A percentile compares a stretch with the other conserved stretches of the same genome.
Evolutionary conservation across 129 eudicot genomes (phyloP).

Genomic region (Saposhnikovia divaricata): DNA sequence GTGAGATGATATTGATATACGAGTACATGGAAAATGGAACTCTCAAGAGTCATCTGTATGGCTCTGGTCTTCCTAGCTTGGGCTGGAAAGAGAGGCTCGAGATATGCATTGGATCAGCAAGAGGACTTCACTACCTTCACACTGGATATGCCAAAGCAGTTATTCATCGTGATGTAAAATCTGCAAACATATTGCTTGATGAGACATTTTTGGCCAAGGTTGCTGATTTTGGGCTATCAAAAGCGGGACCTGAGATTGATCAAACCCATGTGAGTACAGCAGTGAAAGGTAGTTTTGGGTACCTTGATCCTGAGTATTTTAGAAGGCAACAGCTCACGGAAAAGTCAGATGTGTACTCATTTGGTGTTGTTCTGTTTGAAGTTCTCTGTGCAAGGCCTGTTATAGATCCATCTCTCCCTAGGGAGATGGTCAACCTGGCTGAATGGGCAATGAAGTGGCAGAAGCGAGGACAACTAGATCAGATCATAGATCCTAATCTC

Average conservation of each 20-base stretch:
- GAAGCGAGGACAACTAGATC: slow-evolving; percentile 77
- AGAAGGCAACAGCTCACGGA: slow-evolving; percentile 87
- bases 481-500: slow-evolving; percentile 54
- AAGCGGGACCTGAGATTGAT: slow-evolving; percentile 80
- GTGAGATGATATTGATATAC: slow-evolving; percentile 82
- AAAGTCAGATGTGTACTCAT: slow-evolving; percentile 88
- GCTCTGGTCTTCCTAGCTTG: slow-evolving; percentile 62
- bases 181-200: slow-evolving; percentile 84
- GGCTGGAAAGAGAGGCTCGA: slow-evolving; percentile 91
- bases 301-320: slow-evolving; percentile 87
- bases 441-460: slow-evolving; percentile 98
- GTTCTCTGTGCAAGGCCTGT: slow-evolving; percentile 95
- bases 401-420: slow-evolving; percentile 74
- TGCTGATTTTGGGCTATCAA: slow-evolving; percentile 92
- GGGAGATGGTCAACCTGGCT: slow-evolving; percentile 84
- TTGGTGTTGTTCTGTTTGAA: slow-evolving; percentile 81
- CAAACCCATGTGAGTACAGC: slow-evolving; percentile 96
- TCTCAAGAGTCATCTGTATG: slow-evolving; percentile 74
- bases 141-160: slow-evolving; percentile 83
- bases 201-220: slow-evolving; percentile 90
- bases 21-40: slow-evolving; percentile 97
- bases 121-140: slow-evolving; percentile 92
- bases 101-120: slow-evolving; percentile 89
- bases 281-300: slow-evolving; percentile 92
- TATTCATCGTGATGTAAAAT: slow-evolving; percentile 89